Evolutionary conservation across 768 basidiomycete genomes (phyloP).

Genomic region (Cystoderma amianthinum): DNA sequence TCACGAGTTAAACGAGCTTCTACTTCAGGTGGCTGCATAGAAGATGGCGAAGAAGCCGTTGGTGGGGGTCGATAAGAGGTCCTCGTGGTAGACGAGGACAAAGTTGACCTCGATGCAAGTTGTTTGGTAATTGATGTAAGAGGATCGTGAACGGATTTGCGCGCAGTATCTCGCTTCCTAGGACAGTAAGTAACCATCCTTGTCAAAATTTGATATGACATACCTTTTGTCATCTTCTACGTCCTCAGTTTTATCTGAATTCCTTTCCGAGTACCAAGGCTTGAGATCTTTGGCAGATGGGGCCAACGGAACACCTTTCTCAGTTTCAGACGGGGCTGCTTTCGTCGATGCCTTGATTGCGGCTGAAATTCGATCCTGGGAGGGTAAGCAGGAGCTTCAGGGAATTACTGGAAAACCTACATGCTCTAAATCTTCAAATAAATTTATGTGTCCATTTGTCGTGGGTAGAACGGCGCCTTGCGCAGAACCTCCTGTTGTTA

Average conservation of each 20-base stretch:
- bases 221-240: slow-evolving; percentile 32
- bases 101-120: slow-evolving; percentile 36
- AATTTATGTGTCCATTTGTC: slow-evolving; percentile 68
- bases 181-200: neutral
- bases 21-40: slow-evolving; percentile 32
- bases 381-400: neutral
- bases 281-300: slow-evolving; percentile 72
- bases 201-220: slow-evolving; percentile 5
- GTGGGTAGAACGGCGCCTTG: slow-evolving; percentile 32
- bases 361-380: slow-evolving; percentile 36
- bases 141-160: slow-evolving; percentile 63
- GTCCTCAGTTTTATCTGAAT: slow-evolving; percentile 18
- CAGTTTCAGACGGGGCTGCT: slow-evolving; percentile 39
- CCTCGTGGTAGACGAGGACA: slow-evolving; percentile 10
- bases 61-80: slow-evolving; percentile 11
- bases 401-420: slow-evolving; percentile 23
- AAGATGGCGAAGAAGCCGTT: slow-evolving; percentile 10
- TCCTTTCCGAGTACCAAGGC: slow-evolving; percentile 63
- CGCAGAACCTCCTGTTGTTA: slow-evolving; percentile 22
- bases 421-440: slow-evolving; percentile 79
- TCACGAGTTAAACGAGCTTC: slow-evolving; percentile 64
- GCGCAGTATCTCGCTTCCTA: slow-evolving; percentile 57
- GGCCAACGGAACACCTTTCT: slow-evolving; percentile 68
- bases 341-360: slow-evolving; percentile 46
- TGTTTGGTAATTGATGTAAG: slow-evolving; percentile 68